phyloP scores from a whole-genome alignment of 495 filamentous ascomycete species.

The Trichoderma virens region DNA sequence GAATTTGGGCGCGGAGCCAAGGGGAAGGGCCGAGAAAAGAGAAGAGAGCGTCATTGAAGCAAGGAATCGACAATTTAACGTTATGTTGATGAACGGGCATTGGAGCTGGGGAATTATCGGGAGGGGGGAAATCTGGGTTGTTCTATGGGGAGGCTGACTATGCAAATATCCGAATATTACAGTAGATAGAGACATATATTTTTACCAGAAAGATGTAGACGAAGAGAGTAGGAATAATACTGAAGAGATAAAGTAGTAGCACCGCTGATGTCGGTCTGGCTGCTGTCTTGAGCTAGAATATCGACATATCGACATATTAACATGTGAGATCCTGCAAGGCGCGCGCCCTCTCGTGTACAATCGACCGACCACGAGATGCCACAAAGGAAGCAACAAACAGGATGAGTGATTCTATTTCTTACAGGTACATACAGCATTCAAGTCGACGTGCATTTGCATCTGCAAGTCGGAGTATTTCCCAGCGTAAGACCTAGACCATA shows the following conservation, averaged over 20 bases:
- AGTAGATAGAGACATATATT: slow-evolving; percentile 1
- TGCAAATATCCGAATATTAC: slow-evolving; percentile 1
- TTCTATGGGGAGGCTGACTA: neutral
- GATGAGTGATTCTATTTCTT: too few species aligned
- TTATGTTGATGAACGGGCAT: neutral
- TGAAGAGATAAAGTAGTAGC: neutral
- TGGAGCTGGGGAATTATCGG: neutral
- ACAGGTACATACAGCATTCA: too few species aligned
- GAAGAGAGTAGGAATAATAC: neutral
- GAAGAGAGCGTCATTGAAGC: neutral
- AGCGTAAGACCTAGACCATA: too few species aligned
- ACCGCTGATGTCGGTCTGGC: neutral
- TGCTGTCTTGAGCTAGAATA: too few species aligned
- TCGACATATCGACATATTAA: too few species aligned
- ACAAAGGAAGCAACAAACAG: too few species aligned
- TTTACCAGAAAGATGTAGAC: neutral
- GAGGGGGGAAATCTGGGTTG: neutral
- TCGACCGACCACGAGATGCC: too few species aligned
- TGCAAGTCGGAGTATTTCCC: too few species aligned
- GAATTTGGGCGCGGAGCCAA: neutral
- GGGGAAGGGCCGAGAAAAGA: neutral
- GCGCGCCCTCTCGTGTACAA: too few species aligned
- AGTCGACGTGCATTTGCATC: too few species aligned
- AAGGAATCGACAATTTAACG: neutral
- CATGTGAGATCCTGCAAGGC: too few species aligned